Evolutionary conservation across 169 alveolate genomes (phyloP), one percentile per base, ranked within the genome.

Genomic region (Plasmodium falciparum): DNA sequence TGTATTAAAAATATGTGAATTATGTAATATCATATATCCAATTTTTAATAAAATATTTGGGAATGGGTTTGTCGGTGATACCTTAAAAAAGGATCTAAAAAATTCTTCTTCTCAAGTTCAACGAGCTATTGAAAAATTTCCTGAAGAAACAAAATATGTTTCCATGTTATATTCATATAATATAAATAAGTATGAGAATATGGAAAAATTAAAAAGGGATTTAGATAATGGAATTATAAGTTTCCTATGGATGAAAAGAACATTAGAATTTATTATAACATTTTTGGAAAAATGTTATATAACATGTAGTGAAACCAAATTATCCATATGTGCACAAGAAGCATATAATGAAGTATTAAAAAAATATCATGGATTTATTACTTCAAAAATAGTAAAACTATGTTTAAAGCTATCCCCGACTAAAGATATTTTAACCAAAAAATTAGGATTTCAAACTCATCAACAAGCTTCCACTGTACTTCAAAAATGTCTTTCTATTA

Each of bases 201-300:
- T 83, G 62, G 67, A 83, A 15, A 83, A 69, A 50, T 58, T 83
- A 83, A 83, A 83, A 83, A 39, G 22, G 13, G 91, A 83, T 63
- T 26, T 47, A 56, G 73, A 69, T 52, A 83, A 83, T 61, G 91
- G 91, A 69, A 67, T 83, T 69, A 66, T 83, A 29, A 61, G 56
- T 56, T 83, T 83, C 65, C 26, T 83, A 62, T 83, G 91, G 91
- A 83, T 83, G 91, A 83, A 83, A 62, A 83, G 91, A 50, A 22
- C 91, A 39, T 39, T 83, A n/a, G 91, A 83, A 45, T 83, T 83
- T 56, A 83, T 83, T 56, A 65, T 83, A n/a, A 49, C 45, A 69
- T 83, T 83, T 69, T 73, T 83, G 24, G 91, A 83, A 67, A 83
- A 83, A 63, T 83, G 91, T 63, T 83, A 83, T 69, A 54, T 83